phyloP scores from a whole-genome alignment of 164 flowering plant genomes.

The Annona cherimola region DNA sequence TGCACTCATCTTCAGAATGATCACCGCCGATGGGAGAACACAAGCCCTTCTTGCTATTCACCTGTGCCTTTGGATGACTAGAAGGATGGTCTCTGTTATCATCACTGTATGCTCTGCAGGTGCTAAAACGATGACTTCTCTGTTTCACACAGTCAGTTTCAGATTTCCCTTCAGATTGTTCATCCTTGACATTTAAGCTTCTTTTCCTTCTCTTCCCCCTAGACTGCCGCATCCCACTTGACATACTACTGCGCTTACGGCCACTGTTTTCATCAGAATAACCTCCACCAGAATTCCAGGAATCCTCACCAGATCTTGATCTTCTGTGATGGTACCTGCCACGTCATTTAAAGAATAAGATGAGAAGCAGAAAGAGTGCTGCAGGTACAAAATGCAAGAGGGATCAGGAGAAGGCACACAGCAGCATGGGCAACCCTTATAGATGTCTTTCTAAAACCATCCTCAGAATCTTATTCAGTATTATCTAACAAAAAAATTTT shows the following conservation, averaged over 20 bases:
- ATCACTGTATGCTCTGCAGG: conserved; percentile 5
- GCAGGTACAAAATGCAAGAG: not conserved
- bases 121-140: conserved; percentile 1
- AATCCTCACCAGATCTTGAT: conserved; percentile 40
- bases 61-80: conserved; percentile 11
- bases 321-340: conserved; percentile 41
- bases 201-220: not conserved
- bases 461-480: too few species aligned
- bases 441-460: too few species aligned
- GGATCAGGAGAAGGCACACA: not conserved
- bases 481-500: too few species aligned
- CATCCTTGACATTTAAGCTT: conserved; percentile 4
- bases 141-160: conserved; percentile 1
- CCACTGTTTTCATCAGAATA: conserved; percentile 3
- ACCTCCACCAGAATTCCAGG: conserved; percentile 18
- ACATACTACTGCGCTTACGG: not conserved
- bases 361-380: not conserved
- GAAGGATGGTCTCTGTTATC: conserved; percentile 1
- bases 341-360: conserved; percentile 6
- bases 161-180: not conserved
- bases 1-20: not conserved
- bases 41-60: not conserved
- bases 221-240: conserved; percentile 6
- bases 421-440: not conserved
- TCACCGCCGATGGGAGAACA: conserved; percentile 2